Evolutionary conservation across 768 basidiomycete species (phyloP).

Genomic region (Dioszegia hungarica): DNA sequence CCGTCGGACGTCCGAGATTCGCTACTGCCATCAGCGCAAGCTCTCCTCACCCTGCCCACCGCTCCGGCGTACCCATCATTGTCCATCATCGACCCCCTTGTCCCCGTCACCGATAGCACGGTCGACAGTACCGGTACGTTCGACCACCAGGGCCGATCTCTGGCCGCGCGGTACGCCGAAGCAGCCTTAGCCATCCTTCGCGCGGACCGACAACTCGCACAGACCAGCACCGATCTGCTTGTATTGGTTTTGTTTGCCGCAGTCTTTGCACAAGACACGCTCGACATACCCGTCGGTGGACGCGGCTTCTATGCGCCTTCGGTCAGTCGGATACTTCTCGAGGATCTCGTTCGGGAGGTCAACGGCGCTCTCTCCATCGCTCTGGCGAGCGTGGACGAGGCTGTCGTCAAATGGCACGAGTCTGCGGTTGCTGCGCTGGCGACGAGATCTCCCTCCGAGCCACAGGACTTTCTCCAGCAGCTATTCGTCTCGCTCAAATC

Average conservation of each 20-base stretch:
- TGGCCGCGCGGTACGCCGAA: slow-evolving; percentile 61
- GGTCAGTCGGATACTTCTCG: slow-evolving; percentile 51
- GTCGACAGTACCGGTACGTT: slow-evolving; percentile 17
- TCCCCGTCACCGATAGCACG: slow-evolving; percentile 17
- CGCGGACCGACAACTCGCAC: slow-evolving; percentile 61
- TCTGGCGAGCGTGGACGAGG: slow-evolving; percentile 14
- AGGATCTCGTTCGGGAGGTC: slow-evolving; percentile 35
- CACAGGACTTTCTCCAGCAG: slow-evolving; percentile 20
- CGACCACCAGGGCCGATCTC: slow-evolving; percentile 57
- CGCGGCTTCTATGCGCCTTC: slow-evolving; percentile 56
- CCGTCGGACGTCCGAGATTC: slow-evolving; percentile 3
- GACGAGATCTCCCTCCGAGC: background rate
- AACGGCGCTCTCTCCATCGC: slow-evolving; percentile 33
- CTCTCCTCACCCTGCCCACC: background rate
- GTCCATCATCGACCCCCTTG: slow-evolving; percentile 29
- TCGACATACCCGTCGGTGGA: slow-evolving; percentile 55
- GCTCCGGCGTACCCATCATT: slow-evolving; percentile 13
- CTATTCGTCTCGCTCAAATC: slow-evolving; percentile 15
- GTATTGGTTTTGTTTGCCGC: slow-evolving; percentile 64
- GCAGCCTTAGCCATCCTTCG: slow-evolving; percentile 59
- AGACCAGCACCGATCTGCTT: slow-evolving; percentile 62
- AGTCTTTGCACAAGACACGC: slow-evolving; percentile 61
- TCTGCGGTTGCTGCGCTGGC: slow-evolving; percentile 8
- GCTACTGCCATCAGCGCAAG: slow-evolving; percentile 10
- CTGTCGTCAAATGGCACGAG: slow-evolving; percentile 18